Evolutionary conservation across 768 basidiomycete genomes (phyloP).

Genomic region (Piloderma croceum): DNA sequence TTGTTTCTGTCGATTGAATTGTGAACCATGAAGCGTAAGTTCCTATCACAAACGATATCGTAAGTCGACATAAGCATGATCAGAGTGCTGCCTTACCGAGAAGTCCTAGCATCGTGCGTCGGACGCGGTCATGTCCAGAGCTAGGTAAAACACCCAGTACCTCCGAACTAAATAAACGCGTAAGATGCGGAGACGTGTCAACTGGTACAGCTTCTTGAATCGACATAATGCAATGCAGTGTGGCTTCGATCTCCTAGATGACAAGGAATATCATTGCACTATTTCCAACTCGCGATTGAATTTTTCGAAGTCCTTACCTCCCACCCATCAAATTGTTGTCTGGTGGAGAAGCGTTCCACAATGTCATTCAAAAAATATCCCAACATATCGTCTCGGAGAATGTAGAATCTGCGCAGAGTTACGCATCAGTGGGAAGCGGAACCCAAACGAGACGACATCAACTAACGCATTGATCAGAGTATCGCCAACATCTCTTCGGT

Average conservation of each 20-base stretch:
- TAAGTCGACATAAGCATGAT: background rate
- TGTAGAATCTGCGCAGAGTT: conserved; percentile 60
- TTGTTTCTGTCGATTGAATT: conserved; percentile 33
- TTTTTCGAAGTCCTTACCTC: conserved; percentile 53
- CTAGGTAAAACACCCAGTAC: conserved; percentile 67
- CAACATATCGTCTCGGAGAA: conserved; percentile 81
- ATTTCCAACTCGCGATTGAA: no score
- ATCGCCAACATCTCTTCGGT: conserved; percentile 82
- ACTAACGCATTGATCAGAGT: conserved; percentile 83
- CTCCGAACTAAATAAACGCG: conserved; percentile 64
- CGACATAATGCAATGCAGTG: conserved; percentile 79
- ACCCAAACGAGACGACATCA: background rate
- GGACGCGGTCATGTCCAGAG: conserved; percentile 55
- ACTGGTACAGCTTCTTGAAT: conserved; percentile 80
- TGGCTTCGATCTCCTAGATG: conserved; percentile 75
- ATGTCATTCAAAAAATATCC: conserved; percentile 62
- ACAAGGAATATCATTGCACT: background rate
- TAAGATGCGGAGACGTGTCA: conserved; percentile 46
- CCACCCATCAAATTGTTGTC: conserved; percentile 53
- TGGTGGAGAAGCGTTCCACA: conserved; percentile 43
- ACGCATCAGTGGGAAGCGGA: background rate
- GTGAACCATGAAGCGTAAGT: conserved; percentile 80
- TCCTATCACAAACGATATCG: conserved; percentile 32
- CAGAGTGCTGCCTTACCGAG: conserved; percentile 51
- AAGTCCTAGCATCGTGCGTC: conserved; percentile 67